Conservation (phyloP, 441 rosid genomes). For the Syzygium syzygioides region DNA sequence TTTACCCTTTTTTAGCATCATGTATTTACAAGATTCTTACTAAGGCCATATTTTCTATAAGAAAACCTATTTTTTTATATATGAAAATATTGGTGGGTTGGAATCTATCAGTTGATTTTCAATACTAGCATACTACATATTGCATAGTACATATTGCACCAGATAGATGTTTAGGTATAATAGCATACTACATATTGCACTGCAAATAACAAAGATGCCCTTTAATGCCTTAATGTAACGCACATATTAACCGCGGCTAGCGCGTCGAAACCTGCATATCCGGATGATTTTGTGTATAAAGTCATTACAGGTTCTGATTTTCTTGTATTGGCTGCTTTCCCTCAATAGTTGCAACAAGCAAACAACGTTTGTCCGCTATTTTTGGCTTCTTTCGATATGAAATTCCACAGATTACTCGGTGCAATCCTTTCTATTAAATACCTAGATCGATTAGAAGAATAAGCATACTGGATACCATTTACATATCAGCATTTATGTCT, state of each 20-base stretch:
- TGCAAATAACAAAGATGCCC: constrained; percentile 38
- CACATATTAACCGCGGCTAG: constrained; percentile 50
- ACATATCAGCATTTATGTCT: no score
- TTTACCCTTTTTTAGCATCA: no score
- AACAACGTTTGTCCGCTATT: not conserved
- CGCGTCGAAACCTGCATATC: constrained; percentile 36
- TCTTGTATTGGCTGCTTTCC: not conserved
- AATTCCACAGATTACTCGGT: not conserved
- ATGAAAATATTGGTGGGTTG: no score
- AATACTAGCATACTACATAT: no score
- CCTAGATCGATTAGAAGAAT: no score
- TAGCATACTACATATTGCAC: constrained; percentile 9
- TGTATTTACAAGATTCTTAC: no score
- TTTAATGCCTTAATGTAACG: constrained; percentile 39
- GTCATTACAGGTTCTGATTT: constrained; percentile 32
- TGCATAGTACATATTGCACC: no score
- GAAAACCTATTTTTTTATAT: no score
- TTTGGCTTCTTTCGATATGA: not conserved
- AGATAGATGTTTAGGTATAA: no score
- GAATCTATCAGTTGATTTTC: no score
- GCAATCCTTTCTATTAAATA: not conserved
- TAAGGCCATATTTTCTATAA: no score
- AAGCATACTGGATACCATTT: no score
- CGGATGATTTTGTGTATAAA: constrained; percentile 46
- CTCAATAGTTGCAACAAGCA: not conserved